These are phyloP conservation scores for Suillus brevipes DNA, from an alignment of 768 basidiomycete genomes.

Conservation along the genomic window DNA sequence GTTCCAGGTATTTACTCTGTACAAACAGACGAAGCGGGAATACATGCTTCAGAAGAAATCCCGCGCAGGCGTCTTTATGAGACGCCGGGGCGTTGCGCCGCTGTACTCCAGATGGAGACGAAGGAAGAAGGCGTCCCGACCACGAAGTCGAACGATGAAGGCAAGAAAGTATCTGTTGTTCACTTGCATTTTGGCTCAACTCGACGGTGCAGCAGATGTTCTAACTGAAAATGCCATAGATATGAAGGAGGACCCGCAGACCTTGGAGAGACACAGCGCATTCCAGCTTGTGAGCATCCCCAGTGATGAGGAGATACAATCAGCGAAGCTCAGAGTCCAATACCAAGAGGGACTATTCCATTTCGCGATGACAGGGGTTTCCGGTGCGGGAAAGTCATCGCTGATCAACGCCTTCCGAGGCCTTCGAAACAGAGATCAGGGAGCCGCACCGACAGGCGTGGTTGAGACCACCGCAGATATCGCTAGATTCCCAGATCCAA, in stretches of 20 bases:
- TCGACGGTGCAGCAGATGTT: neutral
- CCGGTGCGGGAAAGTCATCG: constrained; percentile 33
- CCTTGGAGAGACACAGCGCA: constrained; percentile 1
- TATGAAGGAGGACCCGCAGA: neutral
- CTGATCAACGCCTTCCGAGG: constrained; percentile 33
- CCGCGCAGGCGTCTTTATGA: constrained; percentile 5
- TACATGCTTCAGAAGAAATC: neutral
- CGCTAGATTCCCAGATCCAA: constrained; percentile 25
- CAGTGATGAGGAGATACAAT: constrained; percentile 15
- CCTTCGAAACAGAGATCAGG: constrained; percentile 18
- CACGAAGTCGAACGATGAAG: neutral
- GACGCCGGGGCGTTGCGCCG: neutral
- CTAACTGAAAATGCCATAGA: neutral
- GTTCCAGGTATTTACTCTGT: neutral
- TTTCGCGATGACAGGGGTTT: constrained; percentile 29
- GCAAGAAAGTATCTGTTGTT: neutral
- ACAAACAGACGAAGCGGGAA: neutral
- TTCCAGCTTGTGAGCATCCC: constrained; percentile 20
- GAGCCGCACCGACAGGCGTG: constrained; percentile 29
- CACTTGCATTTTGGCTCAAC: neutral
- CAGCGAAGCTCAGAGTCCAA: constrained; percentile 10
- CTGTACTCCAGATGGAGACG: neutral
- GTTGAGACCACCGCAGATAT: constrained; percentile 24
- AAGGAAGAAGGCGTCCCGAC: too few species aligned
- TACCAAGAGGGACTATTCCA: constrained; percentile 25